These are phyloP conservation scores for Rasamsonia emersonii DNA, from an alignment of 2,329 filamentous ascomycete genomes.

Conservation along the genomic window DNA sequence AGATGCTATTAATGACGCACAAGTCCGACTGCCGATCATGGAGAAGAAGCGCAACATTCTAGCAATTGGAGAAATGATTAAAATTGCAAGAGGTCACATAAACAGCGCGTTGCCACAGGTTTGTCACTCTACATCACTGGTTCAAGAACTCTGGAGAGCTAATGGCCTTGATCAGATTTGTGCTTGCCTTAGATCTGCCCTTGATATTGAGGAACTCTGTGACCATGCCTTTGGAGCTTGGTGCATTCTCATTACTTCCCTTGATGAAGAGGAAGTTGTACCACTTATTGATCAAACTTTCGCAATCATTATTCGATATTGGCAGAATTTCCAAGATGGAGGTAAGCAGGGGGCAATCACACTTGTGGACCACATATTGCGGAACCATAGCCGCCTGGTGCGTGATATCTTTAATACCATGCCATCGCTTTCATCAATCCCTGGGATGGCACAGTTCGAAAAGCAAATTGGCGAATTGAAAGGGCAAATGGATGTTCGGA, in stretches of 20 bases:
- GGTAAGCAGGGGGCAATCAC: conserved; percentile 53
- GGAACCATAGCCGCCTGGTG: conserved; percentile 54
- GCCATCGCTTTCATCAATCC: conserved; percentile 66
- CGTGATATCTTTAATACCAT: conserved; percentile 62
- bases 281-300: conserved; percentile 81
- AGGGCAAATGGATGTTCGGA: conserved; percentile 55
- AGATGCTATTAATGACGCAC: conserved; percentile 63
- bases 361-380: conserved; percentile 57
- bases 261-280: conserved; percentile 72
- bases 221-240: conserved; percentile 75
- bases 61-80: conserved; percentile 82
- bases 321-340: conserved; percentile 55
- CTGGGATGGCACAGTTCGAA: conserved; percentile 61
- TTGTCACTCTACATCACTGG: conserved; percentile 18
- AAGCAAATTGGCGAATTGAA: conserved; percentile 57
- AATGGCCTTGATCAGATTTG: conserved; percentile 55
- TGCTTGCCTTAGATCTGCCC: conserved; percentile 80
- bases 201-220: conserved; percentile 66
- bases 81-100: conserved; percentile 62
- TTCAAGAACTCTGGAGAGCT: conserved; percentile 3
- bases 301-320: conserved; percentile 75
- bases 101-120: conserved; percentile 79
- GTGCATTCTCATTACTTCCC: conserved; percentile 64
- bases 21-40: conserved; percentile 45
- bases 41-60: conserved; percentile 72